Base-by-base conservation (phyloP, 2,329 filamentous ascomycete genomes). In the Dactylellina cionopaga region DNA sequence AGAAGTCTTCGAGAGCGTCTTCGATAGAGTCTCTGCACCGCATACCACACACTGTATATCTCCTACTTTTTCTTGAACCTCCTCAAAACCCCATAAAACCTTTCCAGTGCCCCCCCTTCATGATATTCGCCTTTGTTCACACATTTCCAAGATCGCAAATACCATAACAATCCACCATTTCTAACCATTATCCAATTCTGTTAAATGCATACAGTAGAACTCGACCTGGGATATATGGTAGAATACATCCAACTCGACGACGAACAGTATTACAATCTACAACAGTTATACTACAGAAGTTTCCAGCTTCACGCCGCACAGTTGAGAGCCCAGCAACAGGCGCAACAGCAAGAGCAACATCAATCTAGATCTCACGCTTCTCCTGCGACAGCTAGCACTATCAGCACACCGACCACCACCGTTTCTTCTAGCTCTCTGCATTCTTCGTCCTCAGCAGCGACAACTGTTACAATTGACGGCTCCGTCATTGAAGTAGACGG, bases 391-490 rank as follows among this genome's bases (percentile, higher is more conserved):
- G 66, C 58, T 13, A 71, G 66, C 46, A 63, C 47, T 29, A 71
- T 63, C 31, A 71, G 66, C 46, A 71, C 66, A 11, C 66, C 66
- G 4, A 54, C 66, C 4, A 71, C 66, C 17, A 71, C 66, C n/a
- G 66, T 29, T 27, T 71, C 66, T 7, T 71, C 66, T 27, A 64
- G 66, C 27, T 71, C 66, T 37, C 33, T 71, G 66, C 49, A 71
- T 29, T 71, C 66, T 35, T 63, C 66, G 13, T 58, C 66, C 7
- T 63, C 49, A n/a, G 66, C 35, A 24, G 56, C 66, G 24, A 71
- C 66, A n/a, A 71, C 66, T 37, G 66, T 71, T n/a, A 71, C 66
- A 7, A 71, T 71, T 58, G 66, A 71, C 66, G 66, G 66, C 22
- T 63, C 66, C 41, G 31, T 71, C 29, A 71, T 71, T 25, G 66